Base-by-base conservation (phyloP, 306 rosid species). In the Trifolium subterraneum region DNA sequence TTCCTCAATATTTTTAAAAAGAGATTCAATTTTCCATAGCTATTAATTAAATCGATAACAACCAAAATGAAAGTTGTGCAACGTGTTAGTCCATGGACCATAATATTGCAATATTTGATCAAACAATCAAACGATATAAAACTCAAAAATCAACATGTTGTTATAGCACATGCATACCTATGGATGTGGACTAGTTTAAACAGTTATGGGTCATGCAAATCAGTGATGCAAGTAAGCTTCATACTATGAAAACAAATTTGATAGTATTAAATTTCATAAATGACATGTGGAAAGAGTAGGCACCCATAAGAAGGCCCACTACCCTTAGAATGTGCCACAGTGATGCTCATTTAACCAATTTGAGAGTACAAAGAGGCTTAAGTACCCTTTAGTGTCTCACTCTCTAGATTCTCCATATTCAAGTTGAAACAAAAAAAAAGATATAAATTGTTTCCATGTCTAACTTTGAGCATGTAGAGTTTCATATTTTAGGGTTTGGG, bases 241-340 rank as follows among this genome's bases (percentile, higher is more conserved):
- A 27, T 52, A 55, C 77, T 16, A 51, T 81, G 59, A 39, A 81
- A 70, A 64, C 5, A 19, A 52, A 65, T 6, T 33, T 55, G 25
- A 66, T 47, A 15, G 51, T 39, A 76, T 47, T 71, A 76, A 75
- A 80, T 75, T 69, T 35, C 58, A 77, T 77, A 59, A 67, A 31
- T 72, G 79, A 68, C 73, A 50, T 51, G 29, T 72, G 64, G 35
- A 62, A 38, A 66, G 44, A 60, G 50, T 50, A 65, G 62, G 76
- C 58, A 75, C 68, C 77, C 73, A 68, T 71, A 73, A 20, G 1
- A 70, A 48, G 85, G 72, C 76, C 88, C 88, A 75, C 77, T 18
- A 10, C 16, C 42, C 72, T 68, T 60, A 74, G 76, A 68, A 68
- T 74, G 52, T 23, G 66, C 33, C 48, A 51, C 65, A 73, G 50